Base-by-base conservation (phyloP, 345 rosid genomes). In the Adansonia digitata region DNA sequence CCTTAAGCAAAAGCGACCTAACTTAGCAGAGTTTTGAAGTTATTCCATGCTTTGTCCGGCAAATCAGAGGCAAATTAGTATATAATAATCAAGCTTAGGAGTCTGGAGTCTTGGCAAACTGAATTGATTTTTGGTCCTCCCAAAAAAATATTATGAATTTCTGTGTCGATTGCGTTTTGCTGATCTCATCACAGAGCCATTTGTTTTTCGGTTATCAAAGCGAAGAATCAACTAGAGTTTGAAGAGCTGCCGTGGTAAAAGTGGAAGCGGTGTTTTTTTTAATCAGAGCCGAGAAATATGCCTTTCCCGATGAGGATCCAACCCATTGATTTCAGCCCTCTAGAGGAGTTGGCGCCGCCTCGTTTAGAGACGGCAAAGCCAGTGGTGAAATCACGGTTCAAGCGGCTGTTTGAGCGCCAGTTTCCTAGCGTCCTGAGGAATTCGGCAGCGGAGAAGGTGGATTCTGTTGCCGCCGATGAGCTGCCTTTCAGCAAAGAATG, bases 401-500 rank as follows among this genome's bases (percentile, higher is more conserved):
- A 89, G 85, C 90, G 96, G 80, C 89, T 94, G 43, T 92, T 94
- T 37, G 98, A 94, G 83, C 90, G 88, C 34, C 98, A 85, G 80
- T 92, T 92, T 84, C 70, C 70, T 73, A 72, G 60, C 76, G 74
- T 74, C 17, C 13, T 86, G 57, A 85, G 82, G 77, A 87, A 81
- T 72, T 76, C 85, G 10, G 64, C 84, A 0, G 88, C 81, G 12
- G 88, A 90, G 69, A 84, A 81, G 74, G 75, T 53, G 79, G 77
- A 57, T 60, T 75, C 15, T 34, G 51, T 39, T 10, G 52, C 53
- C 27, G 5, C 60, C 26, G 87, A 78, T 15, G 85, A 72, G 42
- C 31, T 78, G 27, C 78, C 55, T 39, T 69, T 76, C 61, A 74
- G 69, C 52, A 85, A 85, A 75, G 92, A 87, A 26, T 62, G 71